Evolutionary conservation across 106 monocot species (phyloP), one percentile per base, ranked within the genome.

Genomic region (Agapanthus africanus): DNA sequence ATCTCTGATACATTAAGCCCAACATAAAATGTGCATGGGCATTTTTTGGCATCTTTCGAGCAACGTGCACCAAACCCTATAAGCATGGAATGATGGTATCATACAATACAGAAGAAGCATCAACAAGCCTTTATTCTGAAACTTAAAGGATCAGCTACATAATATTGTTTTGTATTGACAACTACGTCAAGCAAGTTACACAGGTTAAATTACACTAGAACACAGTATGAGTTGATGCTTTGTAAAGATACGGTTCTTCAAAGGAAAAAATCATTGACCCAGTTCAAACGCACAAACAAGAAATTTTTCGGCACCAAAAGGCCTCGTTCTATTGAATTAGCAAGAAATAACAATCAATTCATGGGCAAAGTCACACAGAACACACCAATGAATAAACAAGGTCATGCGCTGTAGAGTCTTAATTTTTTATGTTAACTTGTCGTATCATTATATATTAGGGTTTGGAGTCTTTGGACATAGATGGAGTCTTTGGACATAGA

Each of bases 41-140:
- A 90, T 99, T 99, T 76, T 93, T 99, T 15, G 87, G 87, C 87
- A 93, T 87, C 82, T 90, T 99, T 40, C 92, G 64, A 21, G 93
- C 82, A 72, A 92, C 80, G 68, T 99, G 87, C 27, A 93, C 83
- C 77, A 99, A 90, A 15, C 87, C 99, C 99, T 99, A 59, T 27
- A 73, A 82, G 31, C 11, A 78, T 61, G 18, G 11, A 73, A 21
- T 7, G 54, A 69, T 62, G 40, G 36, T 70, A 74, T 66, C 39
- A 72, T 37, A 57, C 2, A 63, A 39, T 25, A 21, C 1, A 72
- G 19, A 22, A 23, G 28, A n/a, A n/a, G n/a, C n/a, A n/a, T n/a
- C n/a, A n/a, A n/a, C n/a, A n/a, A n/a, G n/a, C n/a, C n/a, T n/a
- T n/a, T n/a, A n/a, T n/a, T n/a, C n/a, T n/a, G n/a, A n/a, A n/a